Conservation (phyloP, 2,329 filamentous ascomycete genomes). For the Emmonsia crescens region DNA sequence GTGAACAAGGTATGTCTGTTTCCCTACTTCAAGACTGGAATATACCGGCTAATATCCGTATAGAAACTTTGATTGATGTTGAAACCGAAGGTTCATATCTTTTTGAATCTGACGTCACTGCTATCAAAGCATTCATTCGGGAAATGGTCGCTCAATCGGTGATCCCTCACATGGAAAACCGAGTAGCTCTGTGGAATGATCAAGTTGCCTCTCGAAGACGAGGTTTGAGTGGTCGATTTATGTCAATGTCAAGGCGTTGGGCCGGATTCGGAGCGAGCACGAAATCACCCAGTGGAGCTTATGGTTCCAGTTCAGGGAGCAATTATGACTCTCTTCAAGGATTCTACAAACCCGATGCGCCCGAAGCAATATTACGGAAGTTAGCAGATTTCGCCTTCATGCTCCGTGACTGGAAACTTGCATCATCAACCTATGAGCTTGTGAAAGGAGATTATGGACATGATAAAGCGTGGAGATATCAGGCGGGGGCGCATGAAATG, state of each 20-base stretch:
- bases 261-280: slow-evolving; percentile 63
- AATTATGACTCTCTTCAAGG: slow-evolving; percentile 72
- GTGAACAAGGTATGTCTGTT: slow-evolving; percentile 43
- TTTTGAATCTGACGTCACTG: slow-evolving; percentile 83
- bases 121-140: slow-evolving; percentile 77
- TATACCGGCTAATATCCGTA: slow-evolving; percentile 3
- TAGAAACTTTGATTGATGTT: slow-evolving; percentile 13
- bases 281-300: slow-evolving; percentile 47
- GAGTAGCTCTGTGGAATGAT: slow-evolving; percentile 88
- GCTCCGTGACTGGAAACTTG: slow-evolving; percentile 90
- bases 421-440: slow-evolving; percentile 84
- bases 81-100: slow-evolving; percentile 45
- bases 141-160: slow-evolving; percentile 95
- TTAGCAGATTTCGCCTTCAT: slow-evolving; percentile 94
- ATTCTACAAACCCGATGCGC: slow-evolving; percentile 71
- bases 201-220: slow-evolving; percentile 84
- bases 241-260: slow-evolving; percentile 86
- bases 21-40: neutral
- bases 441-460: slow-evolving; percentile 80
- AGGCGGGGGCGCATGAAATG: slow-evolving; percentile 94
- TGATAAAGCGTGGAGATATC: slow-evolving; percentile 94
- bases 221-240: slow-evolving; percentile 84
- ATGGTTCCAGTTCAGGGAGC: slow-evolving; percentile 31
- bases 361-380: slow-evolving; percentile 86
- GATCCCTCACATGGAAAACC: slow-evolving; percentile 90